Percentiles rank a stretch among this genome's conserved stretches.
Evolutionary conservation across 805 yeast genomes (phyloP).

Genomic region (Yarrowia sp.): DNA sequence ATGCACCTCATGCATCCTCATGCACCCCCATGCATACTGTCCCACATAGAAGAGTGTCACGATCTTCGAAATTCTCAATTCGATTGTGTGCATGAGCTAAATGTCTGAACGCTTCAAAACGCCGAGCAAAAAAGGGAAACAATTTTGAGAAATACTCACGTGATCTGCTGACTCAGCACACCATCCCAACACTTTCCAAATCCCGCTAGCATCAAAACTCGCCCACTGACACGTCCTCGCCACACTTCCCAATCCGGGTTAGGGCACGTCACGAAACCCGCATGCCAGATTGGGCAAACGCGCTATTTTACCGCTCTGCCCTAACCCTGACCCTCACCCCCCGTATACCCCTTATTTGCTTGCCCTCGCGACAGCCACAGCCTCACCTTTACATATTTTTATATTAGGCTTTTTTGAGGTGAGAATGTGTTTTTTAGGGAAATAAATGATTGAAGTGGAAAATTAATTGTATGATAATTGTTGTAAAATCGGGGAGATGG

Average conservation of each 20-base stretch:
- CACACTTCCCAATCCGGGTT: neutral
- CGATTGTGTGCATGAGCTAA: too few relatives aligned
- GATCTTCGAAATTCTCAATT: conserved; percentile 13
- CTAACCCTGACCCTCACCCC: neutral
- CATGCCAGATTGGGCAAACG: conserved; percentile 2
- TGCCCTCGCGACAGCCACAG: conserved; percentile 34
- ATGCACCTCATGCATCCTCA: neutral
- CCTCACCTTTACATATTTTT: conserved; percentile 2
- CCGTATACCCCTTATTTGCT: conserved; percentile 14
- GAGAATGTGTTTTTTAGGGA: neutral
- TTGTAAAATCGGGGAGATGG: neutral
- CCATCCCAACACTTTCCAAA: neutral
- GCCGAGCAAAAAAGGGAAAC: neutral
- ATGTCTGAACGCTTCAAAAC: too few relatives aligned
- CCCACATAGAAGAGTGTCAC: conserved; percentile 19
- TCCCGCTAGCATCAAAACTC: neutral
- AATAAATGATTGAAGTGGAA: neutral
- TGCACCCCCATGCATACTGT: neutral
- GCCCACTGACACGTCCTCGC: too few relatives aligned
- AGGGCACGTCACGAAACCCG: conserved; percentile 16
- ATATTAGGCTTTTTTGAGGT: neutral
- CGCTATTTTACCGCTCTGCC: conserved; percentile 4
- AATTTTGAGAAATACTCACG: fast-evolving
- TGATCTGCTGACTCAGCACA: too few relatives aligned
- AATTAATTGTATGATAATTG: neutral